Percentiles rank a stretch among this genome's conserved stretches.
Conservation (phyloP, 768 basidiomycete species). For the Boletus rubescentipes region DNA sequence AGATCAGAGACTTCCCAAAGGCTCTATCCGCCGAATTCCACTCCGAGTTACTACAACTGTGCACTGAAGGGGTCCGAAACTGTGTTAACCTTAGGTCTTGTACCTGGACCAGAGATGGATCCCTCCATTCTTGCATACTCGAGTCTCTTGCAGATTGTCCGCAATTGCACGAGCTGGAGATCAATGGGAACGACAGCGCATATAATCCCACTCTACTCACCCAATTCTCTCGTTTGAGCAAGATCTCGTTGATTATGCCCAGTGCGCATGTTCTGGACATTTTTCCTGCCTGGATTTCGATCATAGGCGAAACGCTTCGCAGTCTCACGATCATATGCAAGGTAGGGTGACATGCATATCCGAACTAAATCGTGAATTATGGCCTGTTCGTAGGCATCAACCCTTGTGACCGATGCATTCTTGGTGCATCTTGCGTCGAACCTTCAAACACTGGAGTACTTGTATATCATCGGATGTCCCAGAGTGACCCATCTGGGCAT, state of each 20-base stretch:
- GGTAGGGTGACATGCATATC: conserved; percentile 36
- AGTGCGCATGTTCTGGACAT: conserved; percentile 49
- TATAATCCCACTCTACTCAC: conserved; percentile 50
- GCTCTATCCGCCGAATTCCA: conserved; percentile 32
- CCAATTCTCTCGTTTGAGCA: conserved; percentile 49
- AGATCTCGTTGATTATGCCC: conserved; percentile 76
- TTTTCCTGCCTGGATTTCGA: conserved; percentile 50
- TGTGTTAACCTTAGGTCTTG: conserved; percentile 62
- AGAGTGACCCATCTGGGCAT: conserved; percentile 66
- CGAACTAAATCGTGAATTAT: background rate
- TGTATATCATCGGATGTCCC: conserved; percentile 66
- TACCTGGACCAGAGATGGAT: conserved; percentile 80
- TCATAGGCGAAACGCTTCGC: conserved; percentile 46
- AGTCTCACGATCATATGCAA: conserved; percentile 70
- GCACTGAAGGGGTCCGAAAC: conserved; percentile 54
- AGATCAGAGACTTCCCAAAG: conserved; percentile 74
- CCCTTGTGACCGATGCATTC: conserved; percentile 55
- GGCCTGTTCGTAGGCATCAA: conserved; percentile 45
- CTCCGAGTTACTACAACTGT: conserved; percentile 38
- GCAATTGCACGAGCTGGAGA: conserved; percentile 56
- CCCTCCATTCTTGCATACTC: conserved; percentile 60
- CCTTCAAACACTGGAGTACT: conserved; percentile 50
- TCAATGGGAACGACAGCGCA: conserved; percentile 61
- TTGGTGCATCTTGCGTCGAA: conserved; percentile 50
- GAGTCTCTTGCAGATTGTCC: conserved; percentile 44